Conservation (phyloP, 1,284 basidiomycete species). For the Takashimella tepidaria region DNA sequence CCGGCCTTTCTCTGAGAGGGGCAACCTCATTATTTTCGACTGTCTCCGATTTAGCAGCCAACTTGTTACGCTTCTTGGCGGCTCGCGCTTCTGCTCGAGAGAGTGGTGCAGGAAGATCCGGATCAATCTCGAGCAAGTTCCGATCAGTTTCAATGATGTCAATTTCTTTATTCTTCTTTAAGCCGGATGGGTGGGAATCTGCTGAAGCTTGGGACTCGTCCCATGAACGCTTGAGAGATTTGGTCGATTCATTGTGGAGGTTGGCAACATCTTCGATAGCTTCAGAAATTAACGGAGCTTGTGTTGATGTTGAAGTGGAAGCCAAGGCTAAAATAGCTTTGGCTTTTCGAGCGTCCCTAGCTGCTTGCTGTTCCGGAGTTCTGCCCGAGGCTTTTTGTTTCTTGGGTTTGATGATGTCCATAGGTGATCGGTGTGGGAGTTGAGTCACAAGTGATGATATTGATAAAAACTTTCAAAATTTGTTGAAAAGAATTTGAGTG, state of each 20-base stretch:
- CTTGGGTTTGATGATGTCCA: no score
- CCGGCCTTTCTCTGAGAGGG: no score
- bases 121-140: slow-evolving; percentile 45
- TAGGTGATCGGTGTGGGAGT: neutral
- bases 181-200: slow-evolving; percentile 4
- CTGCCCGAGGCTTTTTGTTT: slow-evolving; percentile 30
- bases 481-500: slow-evolving; percentile 5
- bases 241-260: neutral
- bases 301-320: no score
- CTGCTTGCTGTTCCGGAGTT: slow-evolving; percentile 41
- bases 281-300: no score
- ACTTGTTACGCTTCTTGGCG: slow-evolving; percentile 40
- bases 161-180: slow-evolving; percentile 24
- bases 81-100: slow-evolving; percentile 47
- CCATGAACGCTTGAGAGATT: neutral
- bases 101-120: slow-evolving; percentile 42
- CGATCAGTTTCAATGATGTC: slow-evolving; percentile 19
- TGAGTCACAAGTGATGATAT: neutral
- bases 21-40: neutral
- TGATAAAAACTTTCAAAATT: neutral
- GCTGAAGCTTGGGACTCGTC: slow-evolving; percentile 6
- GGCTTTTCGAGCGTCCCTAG: slow-evolving; percentile 39
- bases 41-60: neutral
- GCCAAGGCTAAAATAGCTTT: slow-evolving; percentile 22
- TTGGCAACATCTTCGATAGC: neutral